Base-by-base conservation (phyloP, 78 protist species). In the Anaeramoeba flamelloides region DNA sequence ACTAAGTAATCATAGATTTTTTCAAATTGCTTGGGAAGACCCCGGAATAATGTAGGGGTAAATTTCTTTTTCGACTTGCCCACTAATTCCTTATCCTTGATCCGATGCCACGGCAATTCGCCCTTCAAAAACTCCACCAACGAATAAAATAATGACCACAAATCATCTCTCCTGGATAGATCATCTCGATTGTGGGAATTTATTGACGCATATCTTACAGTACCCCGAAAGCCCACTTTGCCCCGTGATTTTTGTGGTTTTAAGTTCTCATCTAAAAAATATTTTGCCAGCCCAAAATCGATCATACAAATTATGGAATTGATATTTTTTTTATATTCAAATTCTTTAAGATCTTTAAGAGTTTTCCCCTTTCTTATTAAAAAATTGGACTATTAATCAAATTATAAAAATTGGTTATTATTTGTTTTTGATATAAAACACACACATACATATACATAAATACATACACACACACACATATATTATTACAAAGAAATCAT, bases 231-330 rank as follows among this genome's bases (percentile, higher is more conserved):
- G 69, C 81, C 81, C n/a, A 30, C 41, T 26, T 79, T 79, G 12
- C 4, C 4, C 8, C 81, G 40, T 41, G 8, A n/a, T 31, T 65
- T 12, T 17, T 65, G n/a, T 8, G 8, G 40, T 8, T 12, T 31
- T 17, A 65, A 65, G 76, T 79, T 76, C 26, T 79, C 81, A 30
- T 36, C n/a, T n/a, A n/a, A n/a, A n/a, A n/a, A n/a, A n/a, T n/a
- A n/a, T n/a, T n/a, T n/a, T n/a, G n/a, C n/a, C n/a, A 79, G 81
- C 41, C 81, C 81, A 30, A 79, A 79, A 30, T 79, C 81, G 40
- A 79, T 79, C 40, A 79, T 36, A 30, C 64, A 79, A 12, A 79
- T 8, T 26, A n/a, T n/a, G n/a, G n/a, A n/a, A n/a, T n/a, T n/a
- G n/a, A n/a, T n/a, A n/a, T n/a, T n/a, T n/a, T n/a, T n/a, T n/a